Conservation (phyloP, 2,329 filamentous ascomycete species). For the Colletotrichum sp. region DNA sequence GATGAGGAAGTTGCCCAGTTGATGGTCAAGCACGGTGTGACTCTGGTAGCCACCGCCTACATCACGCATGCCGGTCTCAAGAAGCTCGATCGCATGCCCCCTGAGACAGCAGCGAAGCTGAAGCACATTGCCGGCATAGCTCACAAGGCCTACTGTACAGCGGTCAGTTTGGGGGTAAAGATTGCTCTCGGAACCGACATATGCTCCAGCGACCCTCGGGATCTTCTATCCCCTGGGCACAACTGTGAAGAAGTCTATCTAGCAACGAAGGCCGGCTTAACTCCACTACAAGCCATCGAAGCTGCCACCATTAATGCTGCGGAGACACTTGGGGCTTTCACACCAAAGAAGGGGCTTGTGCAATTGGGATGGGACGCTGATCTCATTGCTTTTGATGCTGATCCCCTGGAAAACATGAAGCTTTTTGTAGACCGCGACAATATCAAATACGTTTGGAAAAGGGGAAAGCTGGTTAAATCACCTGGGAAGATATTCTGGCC, state of each 20-base stretch:
- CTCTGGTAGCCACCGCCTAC: neutral
- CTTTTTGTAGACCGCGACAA: neutral
- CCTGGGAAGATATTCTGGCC: neutral
- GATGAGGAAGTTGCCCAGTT: neutral
- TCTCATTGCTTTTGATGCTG: neutral
- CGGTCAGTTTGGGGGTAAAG: neutral
- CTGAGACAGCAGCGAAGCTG: neutral
- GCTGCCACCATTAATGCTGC: conserved; percentile 52
- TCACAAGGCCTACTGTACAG: neutral
- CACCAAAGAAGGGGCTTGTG: conserved; percentile 47
- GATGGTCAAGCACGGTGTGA: neutral
- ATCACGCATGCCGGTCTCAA: neutral
- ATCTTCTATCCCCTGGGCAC: neutral
- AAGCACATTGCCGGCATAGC: neutral
- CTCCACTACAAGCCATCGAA: conserved; percentile 53
- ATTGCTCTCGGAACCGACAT: neutral
- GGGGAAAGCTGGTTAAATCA: neutral
- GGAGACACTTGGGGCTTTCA: conserved; percentile 47
- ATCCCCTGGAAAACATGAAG: neutral
- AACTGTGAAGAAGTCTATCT: neutral
- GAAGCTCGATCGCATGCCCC: neutral
- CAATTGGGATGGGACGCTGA: conserved; percentile 21
- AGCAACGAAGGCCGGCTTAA: conserved; percentile 43
- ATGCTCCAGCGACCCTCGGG: neutral
- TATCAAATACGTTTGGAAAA: neutral